These are phyloP conservation scores for Phytopythium delawarense DNA, from an alignment of 352 stramenopile genomes.

Conservation along the genomic window DNA sequence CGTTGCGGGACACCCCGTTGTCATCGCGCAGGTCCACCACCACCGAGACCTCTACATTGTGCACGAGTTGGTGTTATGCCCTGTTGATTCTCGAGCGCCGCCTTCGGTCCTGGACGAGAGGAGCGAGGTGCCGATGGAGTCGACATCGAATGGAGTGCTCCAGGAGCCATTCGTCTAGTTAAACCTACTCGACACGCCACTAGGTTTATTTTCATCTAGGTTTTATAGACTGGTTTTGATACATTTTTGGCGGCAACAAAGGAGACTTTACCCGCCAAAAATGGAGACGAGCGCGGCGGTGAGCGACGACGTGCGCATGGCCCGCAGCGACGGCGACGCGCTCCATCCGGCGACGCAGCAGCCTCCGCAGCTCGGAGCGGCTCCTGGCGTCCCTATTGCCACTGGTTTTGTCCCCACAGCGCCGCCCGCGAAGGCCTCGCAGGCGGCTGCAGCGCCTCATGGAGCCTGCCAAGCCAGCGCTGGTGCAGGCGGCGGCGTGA, in stretches of 20 bases:
- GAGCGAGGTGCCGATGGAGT: too few species aligned
- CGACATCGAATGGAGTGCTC: not conserved
- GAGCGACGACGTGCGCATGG: not conserved
- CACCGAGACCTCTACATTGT: not conserved
- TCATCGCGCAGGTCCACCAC: conserved; percentile 9
- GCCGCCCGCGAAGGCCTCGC: not conserved
- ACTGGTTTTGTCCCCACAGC: not conserved
- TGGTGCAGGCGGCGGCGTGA: conserved; percentile 1
- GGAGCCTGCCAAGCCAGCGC: not conserved
- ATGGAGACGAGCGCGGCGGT: not conserved
- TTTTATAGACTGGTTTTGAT: conserved; percentile 3
- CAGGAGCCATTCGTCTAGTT: not conserved
- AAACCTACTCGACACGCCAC: not conserved
- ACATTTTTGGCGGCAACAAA: not conserved
- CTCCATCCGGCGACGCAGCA: not conserved
- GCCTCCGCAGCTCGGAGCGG: not conserved
- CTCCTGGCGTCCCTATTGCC: not conserved
- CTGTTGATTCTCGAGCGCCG: not conserved
- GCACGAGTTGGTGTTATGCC: not conserved
- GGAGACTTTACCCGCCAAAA: not conserved
- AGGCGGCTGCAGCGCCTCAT: not conserved
- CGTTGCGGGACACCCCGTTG: conserved; percentile 7
- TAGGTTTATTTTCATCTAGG: not conserved
- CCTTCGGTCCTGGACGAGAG: not conserved
- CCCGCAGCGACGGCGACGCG: not conserved